Conservation (phyloP, 495 filamentous ascomycete species). For the Tuber umbilicatum region DNA sequence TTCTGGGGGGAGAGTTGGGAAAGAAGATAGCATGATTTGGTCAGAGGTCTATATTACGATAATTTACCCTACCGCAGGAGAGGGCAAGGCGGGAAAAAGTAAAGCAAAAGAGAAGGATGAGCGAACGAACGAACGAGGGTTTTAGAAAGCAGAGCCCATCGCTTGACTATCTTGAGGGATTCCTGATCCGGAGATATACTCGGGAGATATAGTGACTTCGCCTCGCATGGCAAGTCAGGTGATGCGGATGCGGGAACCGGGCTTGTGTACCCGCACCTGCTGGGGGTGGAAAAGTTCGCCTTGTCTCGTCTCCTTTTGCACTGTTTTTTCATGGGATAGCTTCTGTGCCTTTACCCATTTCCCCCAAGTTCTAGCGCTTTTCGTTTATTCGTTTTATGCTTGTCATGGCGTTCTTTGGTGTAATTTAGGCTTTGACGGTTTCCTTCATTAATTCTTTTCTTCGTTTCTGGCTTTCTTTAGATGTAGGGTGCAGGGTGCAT, state of each 20-base stretch:
- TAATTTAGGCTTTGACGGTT: background rate
- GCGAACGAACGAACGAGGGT: background rate
- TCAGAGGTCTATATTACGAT: background rate
- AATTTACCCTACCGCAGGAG: background rate
- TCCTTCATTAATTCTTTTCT: background rate
- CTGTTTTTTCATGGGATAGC: background rate
- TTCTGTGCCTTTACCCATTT: background rate
- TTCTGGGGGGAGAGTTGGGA: background rate
- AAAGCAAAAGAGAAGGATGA: background rate
- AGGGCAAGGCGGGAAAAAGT: background rate
- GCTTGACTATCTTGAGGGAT: background rate
- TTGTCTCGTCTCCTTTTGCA: background rate
- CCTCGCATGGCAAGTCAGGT: background rate
- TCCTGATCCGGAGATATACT: background rate
- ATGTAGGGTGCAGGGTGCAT: background rate
- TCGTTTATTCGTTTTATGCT: background rate
- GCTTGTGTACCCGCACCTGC: background rate
- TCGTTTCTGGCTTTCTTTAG: background rate
- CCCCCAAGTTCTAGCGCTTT: background rate
- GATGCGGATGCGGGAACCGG: background rate
- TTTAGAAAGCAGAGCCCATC: background rate
- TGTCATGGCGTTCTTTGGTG: background rate
- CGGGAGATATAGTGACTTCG: background rate
- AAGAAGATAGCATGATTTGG: background rate
- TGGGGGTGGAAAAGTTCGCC: background rate